These are phyloP conservation scores for Mucor mucedo DNA, from an alignment of 371 early-diverging fungal genomes.

Conservation along the genomic window DNA sequence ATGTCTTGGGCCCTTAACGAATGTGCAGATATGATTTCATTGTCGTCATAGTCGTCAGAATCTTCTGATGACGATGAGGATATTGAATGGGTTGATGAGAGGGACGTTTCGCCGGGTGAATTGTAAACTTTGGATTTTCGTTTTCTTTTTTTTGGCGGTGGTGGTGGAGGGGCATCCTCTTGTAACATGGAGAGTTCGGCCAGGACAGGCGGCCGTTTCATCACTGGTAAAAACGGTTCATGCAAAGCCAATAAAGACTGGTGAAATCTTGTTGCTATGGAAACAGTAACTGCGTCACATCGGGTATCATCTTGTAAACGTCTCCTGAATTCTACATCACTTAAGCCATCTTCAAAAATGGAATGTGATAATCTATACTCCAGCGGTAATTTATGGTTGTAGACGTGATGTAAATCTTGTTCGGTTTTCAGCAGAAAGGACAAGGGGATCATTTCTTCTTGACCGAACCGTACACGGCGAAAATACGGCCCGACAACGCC, in stretches of 20 bases:
- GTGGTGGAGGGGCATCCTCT: not conserved
- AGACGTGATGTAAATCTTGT: conserved; percentile 26
- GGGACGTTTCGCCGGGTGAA: not conserved
- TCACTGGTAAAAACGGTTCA: conserved; percentile 39
- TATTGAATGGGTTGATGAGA: not conserved
- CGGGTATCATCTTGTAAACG: conserved; percentile 26
- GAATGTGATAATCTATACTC: conserved; percentile 25
- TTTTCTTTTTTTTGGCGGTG: conserved; percentile 11
- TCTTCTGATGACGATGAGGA: conserved; percentile 3
- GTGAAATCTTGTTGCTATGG: conserved; percentile 29
- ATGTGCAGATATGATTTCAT: conserved; percentile 17
- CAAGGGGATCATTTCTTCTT: conserved; percentile 31
- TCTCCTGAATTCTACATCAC: conserved; percentile 32
- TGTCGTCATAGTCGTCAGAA: conserved; percentile 5
- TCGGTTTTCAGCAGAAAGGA: conserved; percentile 33
- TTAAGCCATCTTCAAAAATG: conserved; percentile 37
- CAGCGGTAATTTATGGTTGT: conserved; percentile 25
- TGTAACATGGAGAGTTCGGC: not conserved
- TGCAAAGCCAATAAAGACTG: conserved; percentile 34
- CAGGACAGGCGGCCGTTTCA: conserved; percentile 8
- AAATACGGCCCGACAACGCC: conserved; percentile 23
- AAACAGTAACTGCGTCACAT: conserved; percentile 28
- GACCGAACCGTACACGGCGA: conserved; percentile 24
- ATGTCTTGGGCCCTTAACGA: conserved; percentile 36
- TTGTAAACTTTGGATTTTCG: not conserved